Evolutionary conservation across 495 filamentous ascomycete genomes (phyloP).

Genomic region (Tuber aestivum): DNA sequence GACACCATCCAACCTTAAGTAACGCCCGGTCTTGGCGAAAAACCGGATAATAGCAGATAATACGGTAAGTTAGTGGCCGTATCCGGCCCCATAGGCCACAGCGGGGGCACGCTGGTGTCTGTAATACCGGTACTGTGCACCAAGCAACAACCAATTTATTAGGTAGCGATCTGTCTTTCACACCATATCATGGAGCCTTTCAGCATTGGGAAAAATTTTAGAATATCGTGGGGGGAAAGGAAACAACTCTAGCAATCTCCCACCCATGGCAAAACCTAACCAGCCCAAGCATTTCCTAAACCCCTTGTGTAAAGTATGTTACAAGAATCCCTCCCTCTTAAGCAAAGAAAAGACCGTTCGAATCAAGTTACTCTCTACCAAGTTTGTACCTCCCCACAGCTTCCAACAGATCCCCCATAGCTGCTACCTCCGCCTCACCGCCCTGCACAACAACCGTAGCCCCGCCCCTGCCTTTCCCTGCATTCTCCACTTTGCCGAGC

Average conservation of each 20-base stretch:
- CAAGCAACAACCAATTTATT: too few species aligned
- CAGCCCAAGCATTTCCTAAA: not conserved
- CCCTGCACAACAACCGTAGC: conserved; percentile 96
- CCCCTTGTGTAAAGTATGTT: not conserved
- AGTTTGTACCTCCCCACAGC: conserved; percentile 18
- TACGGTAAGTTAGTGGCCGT: too few species aligned
- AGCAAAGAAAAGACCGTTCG: not conserved
- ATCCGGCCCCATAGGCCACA: too few species aligned
- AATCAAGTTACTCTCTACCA: conserved; percentile 18
- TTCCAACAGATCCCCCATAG: conserved; percentile 41
- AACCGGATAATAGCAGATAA: too few species aligned
- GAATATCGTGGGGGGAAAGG: not conserved
- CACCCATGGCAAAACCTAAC: not conserved
- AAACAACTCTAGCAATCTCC: not conserved
- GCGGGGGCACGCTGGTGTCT: too few species aligned
- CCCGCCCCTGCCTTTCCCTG: conserved; percentile 72
- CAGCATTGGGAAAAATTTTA: not conserved
- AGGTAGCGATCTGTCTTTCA: not conserved
- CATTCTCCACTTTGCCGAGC: conserved; percentile 67
- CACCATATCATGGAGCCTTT: not conserved
- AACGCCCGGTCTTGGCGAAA: too few species aligned
- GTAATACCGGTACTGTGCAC: too few species aligned
- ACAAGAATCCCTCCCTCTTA: not conserved
- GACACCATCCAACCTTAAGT: too few species aligned
- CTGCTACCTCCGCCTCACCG: conserved; percentile 51